Conservation (phyloP, 176 grass and related monocot species). For the Stipa capillata region DNA sequence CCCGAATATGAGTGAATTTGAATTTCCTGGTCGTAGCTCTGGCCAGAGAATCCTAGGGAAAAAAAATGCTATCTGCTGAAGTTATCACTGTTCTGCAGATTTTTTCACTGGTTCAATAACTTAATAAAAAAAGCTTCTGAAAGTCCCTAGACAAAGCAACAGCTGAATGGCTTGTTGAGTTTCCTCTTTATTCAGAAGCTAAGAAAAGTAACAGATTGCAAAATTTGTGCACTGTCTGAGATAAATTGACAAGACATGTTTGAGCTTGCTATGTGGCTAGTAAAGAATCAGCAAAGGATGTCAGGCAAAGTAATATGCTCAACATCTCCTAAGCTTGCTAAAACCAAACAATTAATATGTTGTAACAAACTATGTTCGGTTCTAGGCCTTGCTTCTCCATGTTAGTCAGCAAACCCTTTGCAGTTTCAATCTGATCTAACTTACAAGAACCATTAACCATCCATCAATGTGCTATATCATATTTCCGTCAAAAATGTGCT, state of each 20-base stretch:
- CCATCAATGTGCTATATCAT: too few species aligned
- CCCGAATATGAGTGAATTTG: neutral
- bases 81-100: neutral
- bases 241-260: neutral
- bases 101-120: neutral
- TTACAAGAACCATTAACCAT: conserved; percentile 39
- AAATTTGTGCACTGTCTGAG: neutral
- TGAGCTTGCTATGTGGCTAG: neutral
- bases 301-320: too few species aligned
- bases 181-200: neutral
- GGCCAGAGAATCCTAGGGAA: neutral
- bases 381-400: conserved; percentile 13
- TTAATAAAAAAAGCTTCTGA: neutral
- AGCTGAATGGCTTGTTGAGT: neutral
- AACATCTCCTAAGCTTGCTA: too few species aligned
- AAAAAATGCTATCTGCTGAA: neutral
- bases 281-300: too few species aligned
- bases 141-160: neutral
- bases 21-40: neutral
- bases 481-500: too few species aligned
- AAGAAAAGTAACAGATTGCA: neutral
- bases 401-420: conserved; percentile 17
- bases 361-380: conserved; percentile 19
- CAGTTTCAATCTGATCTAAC: conserved; percentile 13
- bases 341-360: too few species aligned